Percentiles rank a stretch among this genome's conserved stretches.
Conservation (phyloP, 495 filamentous ascomycete species). For the Aspergillus incahuasiensis region DNA sequence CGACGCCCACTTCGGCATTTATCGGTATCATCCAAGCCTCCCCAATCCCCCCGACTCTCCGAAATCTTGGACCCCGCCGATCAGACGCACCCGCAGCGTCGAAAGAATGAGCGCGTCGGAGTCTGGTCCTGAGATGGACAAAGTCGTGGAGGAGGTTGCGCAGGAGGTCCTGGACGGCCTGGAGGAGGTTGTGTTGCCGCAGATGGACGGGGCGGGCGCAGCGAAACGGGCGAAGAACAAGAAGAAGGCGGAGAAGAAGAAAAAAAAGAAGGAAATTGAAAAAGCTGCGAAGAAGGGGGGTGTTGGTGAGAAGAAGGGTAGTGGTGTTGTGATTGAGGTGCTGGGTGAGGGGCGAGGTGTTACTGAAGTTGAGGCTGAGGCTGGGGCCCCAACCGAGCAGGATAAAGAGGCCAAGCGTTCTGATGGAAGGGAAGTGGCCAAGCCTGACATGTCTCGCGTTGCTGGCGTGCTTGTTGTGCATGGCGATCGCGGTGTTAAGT, state of each 20-base stretch:
- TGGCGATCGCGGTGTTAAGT: background rate
- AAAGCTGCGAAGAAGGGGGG: background rate
- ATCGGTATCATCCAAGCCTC: constrained; percentile 1
- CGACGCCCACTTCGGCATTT: constrained; percentile 15
- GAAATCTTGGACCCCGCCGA: background rate
- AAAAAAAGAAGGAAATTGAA: constrained; percentile 17
- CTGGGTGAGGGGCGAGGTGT: background rate
- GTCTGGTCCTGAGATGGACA: background rate
- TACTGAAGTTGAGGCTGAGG: background rate
- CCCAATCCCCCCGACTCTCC: background rate
- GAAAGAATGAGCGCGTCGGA: background rate
- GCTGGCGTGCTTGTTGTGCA: background rate
- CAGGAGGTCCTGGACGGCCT: too few species aligned
- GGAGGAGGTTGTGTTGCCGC: background rate
- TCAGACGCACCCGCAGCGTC: background rate
- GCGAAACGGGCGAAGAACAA: constrained; percentile 18
- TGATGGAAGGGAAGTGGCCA: too few species aligned
- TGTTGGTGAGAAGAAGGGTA: background rate
- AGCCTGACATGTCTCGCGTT: background rate
- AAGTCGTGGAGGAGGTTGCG: background rate
- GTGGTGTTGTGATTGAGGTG: background rate
- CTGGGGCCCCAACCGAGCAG: background rate
- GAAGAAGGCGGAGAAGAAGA: constrained; percentile 14
- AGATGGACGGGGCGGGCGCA: background rate
- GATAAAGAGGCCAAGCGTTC: background rate